Evolutionary conservation across 176 grass and related monocot species (phyloP), one percentile per base, ranked within the genome.

Genomic region (Canna indica): DNA sequence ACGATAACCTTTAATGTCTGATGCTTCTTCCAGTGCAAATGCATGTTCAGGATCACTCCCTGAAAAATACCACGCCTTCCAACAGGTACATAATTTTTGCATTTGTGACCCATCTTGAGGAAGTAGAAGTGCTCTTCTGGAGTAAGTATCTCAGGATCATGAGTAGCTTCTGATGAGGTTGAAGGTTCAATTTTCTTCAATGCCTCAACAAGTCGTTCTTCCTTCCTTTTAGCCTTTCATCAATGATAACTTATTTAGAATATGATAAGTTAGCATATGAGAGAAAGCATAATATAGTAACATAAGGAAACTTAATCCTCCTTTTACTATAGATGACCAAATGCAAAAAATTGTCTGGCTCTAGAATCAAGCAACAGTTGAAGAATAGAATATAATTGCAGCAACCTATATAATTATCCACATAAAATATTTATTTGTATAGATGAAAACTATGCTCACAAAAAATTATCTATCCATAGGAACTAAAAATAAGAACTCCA

Each of bases 11-110:
- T 85, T 36, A 97, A 60, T 26, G 93, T 92, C 73, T 97, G 93
- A 42, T 97, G 93, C 39, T 97, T 97, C 76, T 97, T 97, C 93
- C 93, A 97, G 70, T 97, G 93, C 79, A 97, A 86, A 78, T 97
- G 93, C 88, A 97, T 97, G 75, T 97, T 97, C 70, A 97, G 78
- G 61, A 97, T 97, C 59, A 97, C 93, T 64, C 93, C 93, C 77
- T 92, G 93, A 59, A 92, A 97, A 79, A 97, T 92, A 53, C 93
- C 88, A 77, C 93, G 88, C 54, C 84, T 81, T 73, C 93, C 93
- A 81, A 97, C 86, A 46, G 93, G 93, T 42, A 97, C 93, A 85
- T 97, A 97, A 28, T 92, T 97, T 78, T 97, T 97, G 83, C 79
- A 82, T 64, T 97, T 97, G 50, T 82, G 79, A 10, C 93, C 93